phyloP scores from a whole-genome alignment of 2,329 filamentous ascomycete genomes.

The Fusarium temperatum region DNA sequence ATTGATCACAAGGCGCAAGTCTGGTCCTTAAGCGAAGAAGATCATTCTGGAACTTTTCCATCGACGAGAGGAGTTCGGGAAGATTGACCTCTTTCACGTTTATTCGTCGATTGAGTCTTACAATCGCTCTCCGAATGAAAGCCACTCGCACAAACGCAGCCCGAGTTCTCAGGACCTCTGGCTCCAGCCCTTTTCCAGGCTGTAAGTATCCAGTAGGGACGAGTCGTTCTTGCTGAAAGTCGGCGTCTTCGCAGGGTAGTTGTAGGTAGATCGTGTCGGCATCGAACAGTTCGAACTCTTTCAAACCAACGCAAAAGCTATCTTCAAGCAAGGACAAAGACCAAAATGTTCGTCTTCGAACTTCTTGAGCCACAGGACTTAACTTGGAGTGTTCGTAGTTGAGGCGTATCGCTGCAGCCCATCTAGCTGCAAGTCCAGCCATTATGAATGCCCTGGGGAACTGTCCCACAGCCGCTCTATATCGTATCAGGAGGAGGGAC shows the following conservation, averaged over 20 bases:
- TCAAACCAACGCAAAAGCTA: constrained; percentile 41
- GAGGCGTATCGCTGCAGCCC: constrained; percentile 41
- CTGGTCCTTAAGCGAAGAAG: constrained; percentile 35
- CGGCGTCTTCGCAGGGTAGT: constrained; percentile 38
- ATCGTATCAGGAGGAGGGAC: constrained; percentile 40
- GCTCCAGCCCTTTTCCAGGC: constrained; percentile 39
- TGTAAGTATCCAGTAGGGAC: constrained; percentile 39
- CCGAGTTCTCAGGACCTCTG: constrained; percentile 32
- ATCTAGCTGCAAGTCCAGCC: constrained; percentile 39
- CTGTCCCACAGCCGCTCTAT: constrained; percentile 38
- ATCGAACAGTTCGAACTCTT: constrained; percentile 42
- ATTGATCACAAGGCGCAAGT: constrained; percentile 34
- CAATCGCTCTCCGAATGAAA: constrained; percentile 35
- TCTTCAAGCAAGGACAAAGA: constrained; percentile 40
- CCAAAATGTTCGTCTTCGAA: constrained; percentile 40
- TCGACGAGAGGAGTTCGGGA: constrained; percentile 34
- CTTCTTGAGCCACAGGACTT: constrained; percentile 37
- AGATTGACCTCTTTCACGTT: constrained; percentile 39
- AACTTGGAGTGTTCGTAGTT: constrained; percentile 41
- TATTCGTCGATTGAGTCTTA: constrained; percentile 39
- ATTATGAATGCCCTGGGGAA: constrained; percentile 42
- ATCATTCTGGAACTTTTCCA: constrained; percentile 42
- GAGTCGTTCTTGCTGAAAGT: constrained; percentile 34
- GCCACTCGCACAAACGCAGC: constrained; percentile 39
- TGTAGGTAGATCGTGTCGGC: constrained; percentile 39